Percentiles rank a stretch among this genome's conserved stretches.
phyloP scores from a whole-genome alignment of 1,139 yeast species.

The Pichia cactophila region DNA sequence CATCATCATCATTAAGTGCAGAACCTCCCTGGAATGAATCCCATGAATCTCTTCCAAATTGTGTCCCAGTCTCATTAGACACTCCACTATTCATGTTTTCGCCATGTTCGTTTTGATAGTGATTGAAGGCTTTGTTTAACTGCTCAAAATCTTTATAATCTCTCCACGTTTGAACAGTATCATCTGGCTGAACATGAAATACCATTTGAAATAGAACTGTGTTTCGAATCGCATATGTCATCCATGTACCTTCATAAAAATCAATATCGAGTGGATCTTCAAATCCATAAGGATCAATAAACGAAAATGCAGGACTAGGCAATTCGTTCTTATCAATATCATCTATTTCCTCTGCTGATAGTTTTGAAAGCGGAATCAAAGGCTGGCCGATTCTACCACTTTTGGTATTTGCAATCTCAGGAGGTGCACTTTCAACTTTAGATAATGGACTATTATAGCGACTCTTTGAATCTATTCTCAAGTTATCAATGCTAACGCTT shows the following conservation, averaged over 20 bases:
- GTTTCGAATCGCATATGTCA: conserved; percentile 74
- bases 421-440: neutral
- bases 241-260: conserved; percentile 87
- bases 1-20: conserved; percentile 3
- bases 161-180: conserved; percentile 78
- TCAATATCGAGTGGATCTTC: conserved; percentile 75
- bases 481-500: neutral
- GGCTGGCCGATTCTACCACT: neutral
- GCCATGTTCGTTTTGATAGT: conserved; percentile 39
- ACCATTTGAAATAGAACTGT: conserved; percentile 75
- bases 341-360: conserved; percentile 20
- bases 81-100: conserved; percentile 11
- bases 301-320: conserved; percentile 30
- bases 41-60: neutral
- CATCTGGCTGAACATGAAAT: conserved; percentile 94
- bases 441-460: neutral
- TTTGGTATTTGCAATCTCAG: conserved; percentile 9
- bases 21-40: conserved; percentile 1
- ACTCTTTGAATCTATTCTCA: neutral
- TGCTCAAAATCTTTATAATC: conserved; percentile 71
- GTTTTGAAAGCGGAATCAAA: conserved; percentile 15
- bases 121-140: conserved; percentile 46
- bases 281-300: conserved; percentile 81
- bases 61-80: neutral
- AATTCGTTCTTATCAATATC: conserved; percentile 22